Evolutionary conservation across 495 filamentous ascomycete genomes (phyloP), one percentile per base, ranked within the genome.

Genomic region (Neurospora cerealis): DNA sequence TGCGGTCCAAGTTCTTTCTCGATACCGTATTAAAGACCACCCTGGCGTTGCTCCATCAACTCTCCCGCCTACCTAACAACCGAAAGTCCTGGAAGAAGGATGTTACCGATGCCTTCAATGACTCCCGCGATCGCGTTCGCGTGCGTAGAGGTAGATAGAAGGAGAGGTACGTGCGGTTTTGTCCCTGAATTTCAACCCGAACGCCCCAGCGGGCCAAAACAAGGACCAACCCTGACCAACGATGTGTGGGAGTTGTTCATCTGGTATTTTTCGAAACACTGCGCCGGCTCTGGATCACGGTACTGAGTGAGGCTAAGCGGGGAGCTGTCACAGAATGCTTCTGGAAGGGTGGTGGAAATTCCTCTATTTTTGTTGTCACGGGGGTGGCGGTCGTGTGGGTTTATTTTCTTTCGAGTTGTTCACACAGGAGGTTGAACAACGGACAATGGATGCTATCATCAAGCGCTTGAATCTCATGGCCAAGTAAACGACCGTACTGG

Each of bases 1-100:
- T 99, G 70, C 93, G 92, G 70, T 91, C 93, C 38, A 39, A 11
- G 9, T 39, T 39, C 38, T 11, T 39, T 39, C 9, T 11, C 38
- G 38, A 39, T 39, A 11, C 2, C 3, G 38, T 9, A 39, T 3
- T 4, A 10, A 39, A 39, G 9, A 39, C 1, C 38, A 39, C 38
- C 38, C 8, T 39, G 10, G 9, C 9, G 8, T 39, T 39, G 38
- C 38, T 39, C 38, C 38, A 4, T 11, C 37, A 93, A 78, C 87
- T 98, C 75, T 86, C 91, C 0, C 89, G 89, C 72, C 85, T 96
- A 28, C 88, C 92, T 10, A 91, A 91, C 69, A 91, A 91, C 54
- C 91, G 94, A 72, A 98, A 96, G 76, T 83, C 89, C 6, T 98
- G 95, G 96, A 96, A 92, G 82, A 97, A 94, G 76, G 96, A 98